Percentiles rank a stretch among this genome's conserved stretches.
These are phyloP conservation scores for Fraxinus angustifolia DNA, from an alignment of 305 asterid genomes.

Conservation along the genomic window DNA sequence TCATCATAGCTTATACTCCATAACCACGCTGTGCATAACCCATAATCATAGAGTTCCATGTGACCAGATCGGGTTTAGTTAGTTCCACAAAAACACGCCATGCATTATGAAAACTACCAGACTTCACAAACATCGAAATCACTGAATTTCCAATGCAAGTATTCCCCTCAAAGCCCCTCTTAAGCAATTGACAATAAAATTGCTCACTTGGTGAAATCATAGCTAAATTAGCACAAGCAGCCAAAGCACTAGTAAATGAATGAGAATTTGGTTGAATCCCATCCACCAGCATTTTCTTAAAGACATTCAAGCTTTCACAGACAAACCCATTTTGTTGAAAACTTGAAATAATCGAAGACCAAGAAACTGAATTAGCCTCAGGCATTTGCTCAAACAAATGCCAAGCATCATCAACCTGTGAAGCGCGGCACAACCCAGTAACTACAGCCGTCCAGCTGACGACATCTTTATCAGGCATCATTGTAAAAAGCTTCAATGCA, in stretches of 20 bases:
- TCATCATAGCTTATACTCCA: conserved; percentile 25
- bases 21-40: conserved; percentile 23
- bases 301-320: conserved; percentile 4
- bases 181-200: conserved; percentile 19
- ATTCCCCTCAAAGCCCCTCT: conserved; percentile 23
- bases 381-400: background rate
- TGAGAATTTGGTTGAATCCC: conserved; percentile 7
- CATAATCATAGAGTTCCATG: conserved; percentile 27
- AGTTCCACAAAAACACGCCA: conserved; percentile 18
- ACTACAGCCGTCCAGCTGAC: conserved; percentile 26
- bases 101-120: conserved; percentile 10
- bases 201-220: conserved; percentile 20
- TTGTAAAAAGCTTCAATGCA: conserved; percentile 23
- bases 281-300: background rate
- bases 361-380: conserved; percentile 2
- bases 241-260: conserved; percentile 3
- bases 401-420: conserved; percentile 6
- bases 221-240: conserved; percentile 26
- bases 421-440: conserved; percentile 18
- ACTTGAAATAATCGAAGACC: conserved; percentile 9
- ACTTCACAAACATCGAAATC: conserved; percentile 9
- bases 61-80: conserved; percentile 18
- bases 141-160: conserved; percentile 13
- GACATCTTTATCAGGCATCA: conserved; percentile 23
- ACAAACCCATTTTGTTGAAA: conserved; percentile 8